Percentiles rank a stretch among this genome's conserved stretches.
Conservation (phyloP, 148 eudicot species). For the Amaranthus palmeri region DNA sequence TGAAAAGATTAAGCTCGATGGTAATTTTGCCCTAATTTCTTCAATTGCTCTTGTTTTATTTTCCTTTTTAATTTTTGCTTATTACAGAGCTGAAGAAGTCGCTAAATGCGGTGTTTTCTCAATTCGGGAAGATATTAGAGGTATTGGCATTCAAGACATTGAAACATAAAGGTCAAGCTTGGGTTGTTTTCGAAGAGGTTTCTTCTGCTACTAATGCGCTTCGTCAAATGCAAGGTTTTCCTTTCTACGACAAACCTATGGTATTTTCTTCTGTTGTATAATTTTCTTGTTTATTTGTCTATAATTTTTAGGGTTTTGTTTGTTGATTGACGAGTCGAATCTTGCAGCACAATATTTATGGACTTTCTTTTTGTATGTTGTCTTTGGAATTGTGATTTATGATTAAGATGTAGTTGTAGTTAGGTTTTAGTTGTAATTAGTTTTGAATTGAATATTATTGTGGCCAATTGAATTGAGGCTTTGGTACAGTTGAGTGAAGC, state of each 20-base stretch:
- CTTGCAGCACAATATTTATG: background rate
- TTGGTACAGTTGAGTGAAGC: background rate
- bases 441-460: background rate
- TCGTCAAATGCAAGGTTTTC: constrained; percentile 88
- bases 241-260: constrained; percentile 96
- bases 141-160: constrained; percentile 92
- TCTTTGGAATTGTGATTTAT: background rate
- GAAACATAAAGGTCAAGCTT: constrained; percentile 96
- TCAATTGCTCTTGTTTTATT: background rate
- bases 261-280: constrained; percentile 28
- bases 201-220: constrained; percentile 78
- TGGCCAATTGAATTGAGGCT: background rate
- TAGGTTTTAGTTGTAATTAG: background rate
- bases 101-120: constrained; percentile 74
- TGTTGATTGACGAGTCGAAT: background rate
- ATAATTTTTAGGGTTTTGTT: background rate
- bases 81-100: constrained; percentile 81
- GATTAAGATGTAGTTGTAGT: background rate
- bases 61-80: background rate
- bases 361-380: background rate
- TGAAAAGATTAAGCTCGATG: constrained; percentile 87
- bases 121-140: constrained; percentile 90
- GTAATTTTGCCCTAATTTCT: constrained; percentile 32
- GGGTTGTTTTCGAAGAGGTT: constrained; percentile 92
- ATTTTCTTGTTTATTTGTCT: background rate